A percentile compares a stretch with the other conserved stretches of the same genome.
Evolutionary conservation across 768 basidiomycete genomes (phyloP).

Genomic region (Amanita rimosa): DNA sequence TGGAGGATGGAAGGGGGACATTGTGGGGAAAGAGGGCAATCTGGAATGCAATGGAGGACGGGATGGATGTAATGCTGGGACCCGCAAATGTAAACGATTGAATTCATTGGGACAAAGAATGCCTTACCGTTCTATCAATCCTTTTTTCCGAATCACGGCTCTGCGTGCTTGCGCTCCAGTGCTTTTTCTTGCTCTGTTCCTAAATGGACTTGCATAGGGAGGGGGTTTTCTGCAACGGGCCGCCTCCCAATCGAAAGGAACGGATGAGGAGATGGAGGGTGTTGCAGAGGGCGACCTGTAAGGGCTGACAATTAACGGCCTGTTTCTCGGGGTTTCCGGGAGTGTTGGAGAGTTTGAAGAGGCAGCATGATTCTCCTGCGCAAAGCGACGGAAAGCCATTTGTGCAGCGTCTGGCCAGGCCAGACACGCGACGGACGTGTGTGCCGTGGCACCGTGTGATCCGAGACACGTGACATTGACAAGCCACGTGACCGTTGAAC

Average conservation of each 20-base stretch:
- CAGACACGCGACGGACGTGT: slow-evolving; percentile 9
- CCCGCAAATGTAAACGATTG: slow-evolving; percentile 8
- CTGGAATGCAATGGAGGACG: slow-evolving; percentile 66
- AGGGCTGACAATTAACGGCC: slow-evolving; percentile 33
- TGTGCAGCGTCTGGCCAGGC: too few species aligned
- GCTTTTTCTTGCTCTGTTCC: slow-evolving; percentile 34
- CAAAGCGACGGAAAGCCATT: slow-evolving; percentile 53
- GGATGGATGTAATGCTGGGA: slow-evolving; percentile 48
- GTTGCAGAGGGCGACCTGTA: slow-evolving; percentile 53
- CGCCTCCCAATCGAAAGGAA: slow-evolving; percentile 84
- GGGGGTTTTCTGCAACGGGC: slow-evolving; percentile 59
- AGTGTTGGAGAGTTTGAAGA: slow-evolving; percentile 11
- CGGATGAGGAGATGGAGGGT: slow-evolving; percentile 64
- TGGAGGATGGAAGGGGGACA: slow-evolving; percentile 57
- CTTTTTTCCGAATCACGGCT: slow-evolving; percentile 52
- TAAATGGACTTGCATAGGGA: slow-evolving; percentile 57
- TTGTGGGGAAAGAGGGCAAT: slow-evolving; percentile 79
- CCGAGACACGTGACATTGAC: slow-evolving; percentile 14
- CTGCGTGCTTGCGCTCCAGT: slow-evolving; percentile 33
- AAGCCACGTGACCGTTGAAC: slow-evolving; percentile 36
- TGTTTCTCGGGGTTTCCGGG: slow-evolving; percentile 34
- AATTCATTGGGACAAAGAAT: neutral
- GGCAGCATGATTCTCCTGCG: slow-evolving; percentile 37
- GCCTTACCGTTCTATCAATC: slow-evolving; percentile 47
- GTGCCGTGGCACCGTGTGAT: slow-evolving; percentile 14